These are phyloP conservation scores for Keithomyces neogunnii DNA, from an alignment of 2,329 filamentous ascomycete genomes.

Conservation along the genomic window DNA sequence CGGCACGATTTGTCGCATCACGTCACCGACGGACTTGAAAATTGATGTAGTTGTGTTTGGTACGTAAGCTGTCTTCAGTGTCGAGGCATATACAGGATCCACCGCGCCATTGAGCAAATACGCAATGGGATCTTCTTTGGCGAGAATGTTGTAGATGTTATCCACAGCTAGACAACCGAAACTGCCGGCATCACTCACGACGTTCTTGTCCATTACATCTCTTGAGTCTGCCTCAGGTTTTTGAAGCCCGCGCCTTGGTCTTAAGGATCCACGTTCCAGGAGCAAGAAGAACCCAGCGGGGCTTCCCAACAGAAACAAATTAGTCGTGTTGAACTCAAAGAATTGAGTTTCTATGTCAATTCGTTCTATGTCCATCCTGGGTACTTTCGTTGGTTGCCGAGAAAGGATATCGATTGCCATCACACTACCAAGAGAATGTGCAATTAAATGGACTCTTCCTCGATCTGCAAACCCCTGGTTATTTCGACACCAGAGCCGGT, in stretches of 20 bases:
- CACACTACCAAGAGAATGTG: conserved; percentile 86
- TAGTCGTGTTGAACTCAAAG: conserved; percentile 89
- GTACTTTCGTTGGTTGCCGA: conserved; percentile 69
- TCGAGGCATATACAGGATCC: conserved; percentile 68
- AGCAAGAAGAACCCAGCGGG: conserved; percentile 89
- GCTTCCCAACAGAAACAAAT: conserved; percentile 82
- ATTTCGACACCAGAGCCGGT: conserved; percentile 87
- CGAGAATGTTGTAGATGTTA: conserved; percentile 91
- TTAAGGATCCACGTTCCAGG: conserved; percentile 62
- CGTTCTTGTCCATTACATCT: conserved; percentile 44
- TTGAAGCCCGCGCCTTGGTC: conserved; percentile 65
- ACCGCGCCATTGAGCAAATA: conserved; percentile 89
- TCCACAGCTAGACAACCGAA: conserved; percentile 92
- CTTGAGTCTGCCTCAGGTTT: conserved; percentile 67
- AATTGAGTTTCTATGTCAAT: conserved; percentile 41
- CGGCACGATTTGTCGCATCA: conserved; percentile 54
- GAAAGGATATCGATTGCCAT: conserved; percentile 92
- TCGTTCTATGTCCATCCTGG: conserved; percentile 36
- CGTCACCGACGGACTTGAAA: conserved; percentile 54
- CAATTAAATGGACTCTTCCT: conserved; percentile 85
- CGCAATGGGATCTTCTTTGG: conserved; percentile 66
- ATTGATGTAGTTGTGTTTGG: conserved; percentile 63
- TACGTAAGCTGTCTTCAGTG: conserved; percentile 69
- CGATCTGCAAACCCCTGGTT: conserved; percentile 76
- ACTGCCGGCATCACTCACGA: conserved; percentile 69